Evolutionary conservation across 495 filamentous ascomycete species (phyloP), one percentile per base, ranked within the genome.

Genomic region (Durotheca rogersii): DNA sequence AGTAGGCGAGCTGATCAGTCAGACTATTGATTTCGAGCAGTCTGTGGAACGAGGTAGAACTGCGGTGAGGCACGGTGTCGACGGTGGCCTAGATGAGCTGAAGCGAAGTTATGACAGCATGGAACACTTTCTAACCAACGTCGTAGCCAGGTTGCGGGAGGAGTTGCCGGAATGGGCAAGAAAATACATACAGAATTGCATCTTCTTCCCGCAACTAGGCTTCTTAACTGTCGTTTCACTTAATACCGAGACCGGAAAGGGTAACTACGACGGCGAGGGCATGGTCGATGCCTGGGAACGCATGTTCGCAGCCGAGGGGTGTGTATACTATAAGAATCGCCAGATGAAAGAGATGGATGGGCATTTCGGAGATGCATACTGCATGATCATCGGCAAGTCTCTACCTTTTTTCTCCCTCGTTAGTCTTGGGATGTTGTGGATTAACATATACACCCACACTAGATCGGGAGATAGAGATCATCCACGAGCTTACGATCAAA

Each of bases 401-500:
- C 32, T 4, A 40, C 14, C 30, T 9, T 27, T n/a, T n/a, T n/a
- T n/a, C n/a, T 27, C 11, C 9, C 5, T 20, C 21, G 20, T 21
- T 42, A 19, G 16, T 16, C 20, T 23, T n/a, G 31, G 9, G 0
- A 11, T 9, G 3, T 35, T 51, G 27, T 19, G 7, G 12, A 6
- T 12, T 2, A 4, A 40, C 12, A n/a, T 34, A 40, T 54, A 74
- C 17, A 72, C 52, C 42, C 41, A 1, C 19, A 3, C 2, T 42
- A 91, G 93, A 97, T 59, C 86, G 82, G 46, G 93, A 97, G 60
- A 94, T 97, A 43, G 88, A 95, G 58, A 85, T 98, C 17, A 79
- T 92, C 3, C 84, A 95, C 66, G 76, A 84, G 10, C 77, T 97
- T 21, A 82, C 88, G 1, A 81, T 88, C 20, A 72, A 71, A 44